Percentiles rank a stretch among this genome's conserved stretches.
These are phyloP conservation scores for Curvularia sp. DNA, from an alignment of 2,329 filamentous ascomycete species.

Conservation along the genomic window DNA sequence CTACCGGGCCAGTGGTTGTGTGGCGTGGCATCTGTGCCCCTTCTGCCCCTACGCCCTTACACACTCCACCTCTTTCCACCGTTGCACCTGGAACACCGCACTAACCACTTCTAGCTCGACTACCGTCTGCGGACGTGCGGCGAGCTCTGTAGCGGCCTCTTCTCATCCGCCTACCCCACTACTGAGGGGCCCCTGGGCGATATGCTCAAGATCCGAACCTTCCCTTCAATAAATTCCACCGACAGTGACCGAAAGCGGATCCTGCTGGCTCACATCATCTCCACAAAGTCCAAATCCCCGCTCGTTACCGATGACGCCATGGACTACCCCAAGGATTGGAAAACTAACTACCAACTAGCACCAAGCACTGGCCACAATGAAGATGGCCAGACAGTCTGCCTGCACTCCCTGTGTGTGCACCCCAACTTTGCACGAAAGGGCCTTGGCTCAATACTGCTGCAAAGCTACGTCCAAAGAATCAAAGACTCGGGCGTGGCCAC, in stretches of 20 bases:
- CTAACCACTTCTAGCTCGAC: constrained; percentile 63
- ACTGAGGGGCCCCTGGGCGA: constrained; percentile 51
- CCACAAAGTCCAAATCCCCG: constrained; percentile 70
- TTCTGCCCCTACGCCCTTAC: constrained; percentile 6
- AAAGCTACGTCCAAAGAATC: constrained; percentile 78
- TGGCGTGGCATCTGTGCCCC: neutral
- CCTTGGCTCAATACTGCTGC: constrained; percentile 75
- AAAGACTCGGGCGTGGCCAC: constrained; percentile 73
- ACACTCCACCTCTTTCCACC: neutral
- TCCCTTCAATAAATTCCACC: constrained; percentile 66
- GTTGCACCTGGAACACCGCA: constrained; percentile 1
- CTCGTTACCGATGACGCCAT: constrained; percentile 79
- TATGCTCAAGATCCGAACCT: constrained; percentile 62
- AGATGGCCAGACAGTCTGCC: constrained; percentile 73
- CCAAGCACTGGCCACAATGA: constrained; percentile 71
- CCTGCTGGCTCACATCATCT: constrained; percentile 78
- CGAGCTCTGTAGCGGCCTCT: constrained; percentile 80
- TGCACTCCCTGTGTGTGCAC: constrained; percentile 83
- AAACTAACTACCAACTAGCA: constrained; percentile 50
- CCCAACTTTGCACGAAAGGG: constrained; percentile 77
- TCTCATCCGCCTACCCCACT: constrained; percentile 70
- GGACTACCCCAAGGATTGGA: constrained; percentile 74
- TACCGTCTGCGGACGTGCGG: constrained; percentile 79
- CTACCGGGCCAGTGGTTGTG: neutral
- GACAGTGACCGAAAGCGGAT: constrained; percentile 65